These are phyloP conservation scores for Debaryomyces psychrophilus DNA, from an alignment of 1,139 yeast species.

Conservation along the genomic window DNA sequence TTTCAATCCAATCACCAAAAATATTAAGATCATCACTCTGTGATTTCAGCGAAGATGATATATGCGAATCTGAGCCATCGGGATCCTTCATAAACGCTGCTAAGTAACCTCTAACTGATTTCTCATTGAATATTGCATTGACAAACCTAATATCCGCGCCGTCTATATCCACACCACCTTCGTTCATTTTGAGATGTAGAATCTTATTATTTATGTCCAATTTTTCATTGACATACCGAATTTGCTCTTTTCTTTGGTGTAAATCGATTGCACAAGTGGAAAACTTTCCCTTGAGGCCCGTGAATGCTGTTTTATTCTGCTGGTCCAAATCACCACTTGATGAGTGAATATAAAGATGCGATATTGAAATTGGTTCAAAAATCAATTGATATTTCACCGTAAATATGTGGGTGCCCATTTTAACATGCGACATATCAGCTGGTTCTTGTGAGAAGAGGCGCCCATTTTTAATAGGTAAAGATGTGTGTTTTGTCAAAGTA, in stretches of 20 bases:
- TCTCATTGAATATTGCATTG: conserved; percentile 66
- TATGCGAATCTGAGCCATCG: conserved; percentile 16
- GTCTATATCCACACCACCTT: conserved; percentile 74
- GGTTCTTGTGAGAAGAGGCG: conserved; percentile 49
- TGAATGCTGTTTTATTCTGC: conserved; percentile 56
- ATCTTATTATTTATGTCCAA: conserved; percentile 59
- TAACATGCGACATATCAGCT: conserved; percentile 43
- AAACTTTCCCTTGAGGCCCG: conserved; percentile 80
- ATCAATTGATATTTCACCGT: conserved; percentile 81
- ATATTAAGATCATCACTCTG: conserved; percentile 1
- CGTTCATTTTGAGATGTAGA: conserved; percentile 67
- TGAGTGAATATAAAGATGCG: conserved; percentile 70
- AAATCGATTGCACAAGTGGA: conserved; percentile 71
- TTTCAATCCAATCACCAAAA: conserved; percentile 26
- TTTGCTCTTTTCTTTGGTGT: conserved; percentile 78
- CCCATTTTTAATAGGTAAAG: conserved; percentile 80
- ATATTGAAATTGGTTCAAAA: conserved; percentile 70
- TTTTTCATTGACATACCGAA: conserved; percentile 58
- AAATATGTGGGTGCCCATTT: conserved; percentile 76
- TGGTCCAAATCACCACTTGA: conserved; percentile 48
- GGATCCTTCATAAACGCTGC: conserved; percentile 44
- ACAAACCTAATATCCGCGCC: conserved; percentile 75
- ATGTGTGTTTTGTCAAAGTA: conserved; percentile 66
- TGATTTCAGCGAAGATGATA: not conserved
- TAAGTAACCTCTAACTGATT: conserved; percentile 50